phyloP scores from a whole-genome alignment of 345 rosid genomes.

The Zanthoxylum bungeanum region DNA sequence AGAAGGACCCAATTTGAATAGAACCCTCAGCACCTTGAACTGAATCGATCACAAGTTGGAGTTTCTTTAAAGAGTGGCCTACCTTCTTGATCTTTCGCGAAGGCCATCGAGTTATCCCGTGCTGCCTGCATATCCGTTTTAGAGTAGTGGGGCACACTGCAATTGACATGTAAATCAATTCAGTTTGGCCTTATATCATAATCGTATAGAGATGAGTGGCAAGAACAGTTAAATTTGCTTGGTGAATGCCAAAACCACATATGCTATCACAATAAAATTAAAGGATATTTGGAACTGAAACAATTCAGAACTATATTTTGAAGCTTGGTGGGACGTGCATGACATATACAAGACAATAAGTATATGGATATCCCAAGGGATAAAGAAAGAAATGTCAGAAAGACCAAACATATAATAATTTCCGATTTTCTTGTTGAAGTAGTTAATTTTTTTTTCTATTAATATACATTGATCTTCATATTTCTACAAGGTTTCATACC shows the following conservation, averaged over 20 bases:
- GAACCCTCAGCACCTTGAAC: conserved; percentile 90
- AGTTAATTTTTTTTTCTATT: background rate
- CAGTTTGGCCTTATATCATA: background rate
- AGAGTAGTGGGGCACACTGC: conserved; percentile 98
- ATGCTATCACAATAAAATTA: background rate
- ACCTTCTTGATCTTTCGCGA: conserved; percentile 97
- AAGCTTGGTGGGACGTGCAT: background rate
- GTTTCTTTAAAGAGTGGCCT: conserved; percentile 83
- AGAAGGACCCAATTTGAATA: conserved; percentile 78
- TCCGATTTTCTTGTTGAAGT: too few species aligned
- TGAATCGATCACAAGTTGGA: conserved; percentile 83
- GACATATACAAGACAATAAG: background rate
- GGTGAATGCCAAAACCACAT: background rate
- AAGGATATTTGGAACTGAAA: background rate
- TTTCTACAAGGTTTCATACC: background rate
- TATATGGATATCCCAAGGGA: too few species aligned
- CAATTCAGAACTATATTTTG: background rate
- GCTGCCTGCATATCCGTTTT: conserved; percentile 94
- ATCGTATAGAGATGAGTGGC: background rate
- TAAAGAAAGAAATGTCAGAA: too few species aligned
- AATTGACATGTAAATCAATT: conserved; percentile 24
- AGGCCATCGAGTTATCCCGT: conserved; percentile 93
- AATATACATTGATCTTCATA: background rate
- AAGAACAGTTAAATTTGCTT: background rate
- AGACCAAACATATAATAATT: too few species aligned